phyloP scores from a whole-genome alignment of 108 stramenopile species.

The Cafeteria roenbergensis region DNA sequence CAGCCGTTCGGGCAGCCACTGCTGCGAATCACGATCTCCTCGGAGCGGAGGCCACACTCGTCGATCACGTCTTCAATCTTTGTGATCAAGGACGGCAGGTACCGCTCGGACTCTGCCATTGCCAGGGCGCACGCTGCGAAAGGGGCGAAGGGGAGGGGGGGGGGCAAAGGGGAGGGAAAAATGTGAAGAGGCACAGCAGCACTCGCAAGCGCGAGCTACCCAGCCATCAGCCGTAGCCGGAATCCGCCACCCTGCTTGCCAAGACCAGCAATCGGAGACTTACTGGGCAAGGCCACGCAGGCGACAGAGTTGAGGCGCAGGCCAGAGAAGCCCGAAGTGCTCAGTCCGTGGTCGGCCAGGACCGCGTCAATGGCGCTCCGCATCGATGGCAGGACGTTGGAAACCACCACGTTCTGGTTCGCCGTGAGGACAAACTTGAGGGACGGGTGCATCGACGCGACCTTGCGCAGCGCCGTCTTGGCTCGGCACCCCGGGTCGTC shows the following conservation, averaged over 20 bases:
- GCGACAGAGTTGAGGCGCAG: conserved; percentile 73
- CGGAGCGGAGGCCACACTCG: conserved; percentile 50
- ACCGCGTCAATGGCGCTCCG: conserved; percentile 64
- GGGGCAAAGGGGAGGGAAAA: too few species aligned
- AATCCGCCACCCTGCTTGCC: too few species aligned
- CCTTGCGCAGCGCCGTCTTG: conserved; percentile 67
- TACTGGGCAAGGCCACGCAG: conserved; percentile 85
- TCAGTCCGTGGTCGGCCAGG: conserved; percentile 65
- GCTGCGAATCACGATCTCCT: conserved; percentile 82
- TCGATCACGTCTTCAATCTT: conserved; percentile 64
- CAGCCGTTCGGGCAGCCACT: conserved; percentile 98
- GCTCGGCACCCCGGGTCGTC: conserved; percentile 71
- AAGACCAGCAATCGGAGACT: too few species aligned
- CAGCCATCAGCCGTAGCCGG: too few species aligned
- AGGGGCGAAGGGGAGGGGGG: too few species aligned
- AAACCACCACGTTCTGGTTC: conserved; percentile 77
- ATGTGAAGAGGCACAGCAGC: too few species aligned
- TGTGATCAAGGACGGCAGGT: conserved; percentile 72
- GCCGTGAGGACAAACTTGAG: conserved; percentile 74
- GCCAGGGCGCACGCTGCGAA: conserved; percentile 92
- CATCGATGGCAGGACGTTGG: conserved; percentile 72
- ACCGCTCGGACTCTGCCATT: conserved; percentile 85
- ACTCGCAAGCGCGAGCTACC: too few species aligned
- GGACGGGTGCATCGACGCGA: conserved; percentile 68
- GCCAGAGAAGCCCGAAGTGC: conserved; percentile 74